A percentile compares a stretch with the other conserved stretches of the same genome.
Evolutionary conservation across 1,284 basidiomycete species (phyloP).

Genomic region (Sporisorium reilianum): DNA sequence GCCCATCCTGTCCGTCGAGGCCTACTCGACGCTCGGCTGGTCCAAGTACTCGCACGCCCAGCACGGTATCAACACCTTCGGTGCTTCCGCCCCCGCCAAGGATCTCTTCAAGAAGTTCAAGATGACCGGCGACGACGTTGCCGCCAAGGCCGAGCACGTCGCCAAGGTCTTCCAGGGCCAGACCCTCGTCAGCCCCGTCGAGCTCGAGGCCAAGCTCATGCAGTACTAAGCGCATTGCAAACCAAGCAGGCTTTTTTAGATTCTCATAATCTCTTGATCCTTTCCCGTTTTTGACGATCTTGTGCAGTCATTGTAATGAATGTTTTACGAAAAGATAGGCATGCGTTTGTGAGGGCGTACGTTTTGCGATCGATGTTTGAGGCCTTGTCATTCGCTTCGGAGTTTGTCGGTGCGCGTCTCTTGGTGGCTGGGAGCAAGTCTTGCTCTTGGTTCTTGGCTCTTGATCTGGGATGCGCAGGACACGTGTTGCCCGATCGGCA

Average conservation of each 20-base stretch:
- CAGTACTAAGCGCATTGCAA: slow-evolving; percentile 29
- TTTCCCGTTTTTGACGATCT: slow-evolving; percentile 4
- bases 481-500: too few species aligned
- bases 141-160: slow-evolving; percentile 84
- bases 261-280: not conserved
- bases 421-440: too few species aligned
- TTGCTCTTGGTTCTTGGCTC: too few species aligned
- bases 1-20: slow-evolving; percentile 90
- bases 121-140: slow-evolving; percentile 75
- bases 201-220: slow-evolving; percentile 52
- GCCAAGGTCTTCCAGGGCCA: slow-evolving; percentile 88
- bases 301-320: slow-evolving; percentile 5
- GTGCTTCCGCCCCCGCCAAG: slow-evolving; percentile 88
- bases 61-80: slow-evolving; percentile 70
- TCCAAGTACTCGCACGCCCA: slow-evolving; percentile 67
- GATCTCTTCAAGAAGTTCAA: slow-evolving; percentile 78
- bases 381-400: too few species aligned
- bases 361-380: too few species aligned
- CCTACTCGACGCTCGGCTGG: slow-evolving; percentile 72
- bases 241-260: not conserved
- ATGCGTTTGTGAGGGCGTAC: too few species aligned
- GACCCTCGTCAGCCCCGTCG: slow-evolving; percentile 80
- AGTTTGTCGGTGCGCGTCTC: not conserved
- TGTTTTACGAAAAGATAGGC: not conserved
- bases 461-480: too few species aligned